A percentile compares a stretch with the other conserved stretches of the same genome.
These are phyloP conservation scores for Nakazawaea populi DNA, from an alignment of 805 yeast genomes.

Conservation along the genomic window DNA sequence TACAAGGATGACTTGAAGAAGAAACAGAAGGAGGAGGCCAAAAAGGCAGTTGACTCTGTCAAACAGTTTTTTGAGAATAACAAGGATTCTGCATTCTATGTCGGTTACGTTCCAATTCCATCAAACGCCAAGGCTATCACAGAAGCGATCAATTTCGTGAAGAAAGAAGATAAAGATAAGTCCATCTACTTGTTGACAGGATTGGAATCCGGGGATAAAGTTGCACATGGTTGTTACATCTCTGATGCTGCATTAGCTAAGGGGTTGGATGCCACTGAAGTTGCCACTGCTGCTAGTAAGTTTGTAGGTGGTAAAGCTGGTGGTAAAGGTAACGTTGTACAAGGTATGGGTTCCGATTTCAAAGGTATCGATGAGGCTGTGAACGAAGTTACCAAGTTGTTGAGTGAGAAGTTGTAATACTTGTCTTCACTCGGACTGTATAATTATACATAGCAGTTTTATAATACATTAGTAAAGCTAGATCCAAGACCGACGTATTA, in stretches of 20 bases:
- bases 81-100: constrained; percentile 51
- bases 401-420: constrained; percentile 47
- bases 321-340: constrained; percentile 94
- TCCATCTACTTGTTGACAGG: constrained; percentile 80
- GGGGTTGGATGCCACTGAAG: constrained; percentile 70
- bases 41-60: constrained; percentile 74
- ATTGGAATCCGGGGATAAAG: constrained; percentile 41
- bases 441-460: too few species aligned
- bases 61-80: constrained; percentile 59
- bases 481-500: too few species aligned
- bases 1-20: constrained; percentile 85
- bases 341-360: constrained; percentile 91
- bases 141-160: constrained; percentile 82
- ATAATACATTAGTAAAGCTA: too few species aligned
- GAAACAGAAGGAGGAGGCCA: constrained; percentile 82
- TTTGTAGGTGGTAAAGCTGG: constrained; percentile 96
- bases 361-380: constrained; percentile 69
- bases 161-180: constrained; percentile 68
- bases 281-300: constrained; percentile 65
- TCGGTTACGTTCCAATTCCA: constrained; percentile 60
- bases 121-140: constrained; percentile 92
- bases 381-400: constrained; percentile 54
- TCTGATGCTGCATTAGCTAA: constrained; percentile 62
- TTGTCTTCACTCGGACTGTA: too few species aligned
- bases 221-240: constrained; percentile 94